These are phyloP conservation scores for Gaeumannomyces tritici DNA, from an alignment of 2,329 filamentous ascomycete species.

Conservation along the genomic window DNA sequence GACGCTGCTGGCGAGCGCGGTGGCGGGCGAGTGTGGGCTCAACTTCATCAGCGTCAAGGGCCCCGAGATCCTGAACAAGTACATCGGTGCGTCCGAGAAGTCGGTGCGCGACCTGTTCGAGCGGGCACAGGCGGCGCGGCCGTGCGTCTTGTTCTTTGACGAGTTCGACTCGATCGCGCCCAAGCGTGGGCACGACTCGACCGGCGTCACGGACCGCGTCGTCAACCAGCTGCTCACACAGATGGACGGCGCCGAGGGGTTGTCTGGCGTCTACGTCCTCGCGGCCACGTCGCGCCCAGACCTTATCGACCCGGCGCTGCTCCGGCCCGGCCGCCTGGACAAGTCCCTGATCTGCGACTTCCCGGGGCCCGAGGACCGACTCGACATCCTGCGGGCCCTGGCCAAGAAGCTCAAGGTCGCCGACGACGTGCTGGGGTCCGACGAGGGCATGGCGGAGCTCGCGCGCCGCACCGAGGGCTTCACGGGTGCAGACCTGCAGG, in stretches of 20 bases:
- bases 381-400: slow-evolving; percentile 84
- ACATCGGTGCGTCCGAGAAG: slow-evolving; percentile 96
- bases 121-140: slow-evolving; percentile 78
- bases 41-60: slow-evolving; percentile 99
- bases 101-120: slow-evolving; percentile 92
- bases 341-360: slow-evolving; percentile 91
- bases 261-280: slow-evolving; percentile 91
- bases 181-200: slow-evolving; percentile 93
- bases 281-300: slow-evolving; percentile 91
- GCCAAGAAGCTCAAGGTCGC: slow-evolving; percentile 70
- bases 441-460: slow-evolving; percentile 57
- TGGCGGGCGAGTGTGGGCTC: slow-evolving; percentile 94
- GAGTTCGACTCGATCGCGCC: slow-evolving; percentile 98
- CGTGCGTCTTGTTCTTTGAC: slow-evolving; percentile 95
- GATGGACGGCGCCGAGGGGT: slow-evolving; percentile 95
- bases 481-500: slow-evolving; percentile 89
- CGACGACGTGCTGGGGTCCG: slow-evolving; percentile 49
- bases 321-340: slow-evolving; percentile 85
- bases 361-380: slow-evolving; percentile 66
- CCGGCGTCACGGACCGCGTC: slow-evolving; percentile 95
- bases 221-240: slow-evolving; percentile 97
- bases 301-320: slow-evolving; percentile 85
- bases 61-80: slow-evolving; percentile 97
- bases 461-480: slow-evolving; percentile 78
- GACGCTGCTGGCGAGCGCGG: slow-evolving; percentile 86